These are phyloP conservation scores for Trichoderma atrobrunneum DNA, from an alignment of 2,329 filamentous ascomycete species.

Conservation along the genomic window DNA sequence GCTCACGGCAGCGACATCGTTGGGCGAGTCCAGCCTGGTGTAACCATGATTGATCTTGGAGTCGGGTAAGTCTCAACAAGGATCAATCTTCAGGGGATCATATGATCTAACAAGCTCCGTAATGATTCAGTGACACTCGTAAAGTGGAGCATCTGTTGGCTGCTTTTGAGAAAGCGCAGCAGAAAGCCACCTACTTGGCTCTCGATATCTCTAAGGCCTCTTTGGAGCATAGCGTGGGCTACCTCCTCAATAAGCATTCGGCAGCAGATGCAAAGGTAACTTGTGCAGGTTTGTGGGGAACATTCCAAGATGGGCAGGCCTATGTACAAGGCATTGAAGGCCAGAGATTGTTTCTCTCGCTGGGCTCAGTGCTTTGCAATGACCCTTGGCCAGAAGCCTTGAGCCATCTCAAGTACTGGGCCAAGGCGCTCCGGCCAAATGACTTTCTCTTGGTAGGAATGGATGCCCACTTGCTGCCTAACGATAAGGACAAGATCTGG, in stretches of 20 bases:
- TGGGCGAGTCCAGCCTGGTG: conserved; percentile 28
- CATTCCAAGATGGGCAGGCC: conserved; percentile 36
- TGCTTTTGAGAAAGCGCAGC: conserved; percentile 32
- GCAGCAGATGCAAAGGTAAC: conserved; percentile 28
- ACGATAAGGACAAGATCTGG: conserved; percentile 39
- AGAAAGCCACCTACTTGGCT: conserved; percentile 37
- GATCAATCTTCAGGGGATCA: background rate
- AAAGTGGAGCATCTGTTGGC: conserved; percentile 40
- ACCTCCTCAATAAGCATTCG: conserved; percentile 32
- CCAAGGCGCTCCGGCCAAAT: conserved; percentile 32
- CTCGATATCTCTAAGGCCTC: conserved; percentile 41
- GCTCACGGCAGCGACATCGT: conserved; percentile 36
- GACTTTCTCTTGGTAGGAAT: conserved; percentile 41
- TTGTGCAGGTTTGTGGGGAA: conserved; percentile 41
- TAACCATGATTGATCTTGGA: conserved; percentile 41
- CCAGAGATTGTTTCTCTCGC: conserved; percentile 39
- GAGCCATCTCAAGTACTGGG: conserved; percentile 37
- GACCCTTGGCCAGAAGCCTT: conserved; percentile 38
- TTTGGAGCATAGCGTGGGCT: conserved; percentile 34
- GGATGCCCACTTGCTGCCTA: conserved; percentile 38
- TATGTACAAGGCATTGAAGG: conserved; percentile 32
- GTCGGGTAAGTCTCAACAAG: conserved; percentile 37
- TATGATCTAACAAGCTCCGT: background rate
- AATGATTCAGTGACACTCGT: conserved; percentile 37
- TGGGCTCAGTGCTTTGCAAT: conserved; percentile 44